These are phyloP conservation scores for Arthroderma sp. DNA, from an alignment of 2,329 filamentous ascomycete genomes.

Conservation along the genomic window DNA sequence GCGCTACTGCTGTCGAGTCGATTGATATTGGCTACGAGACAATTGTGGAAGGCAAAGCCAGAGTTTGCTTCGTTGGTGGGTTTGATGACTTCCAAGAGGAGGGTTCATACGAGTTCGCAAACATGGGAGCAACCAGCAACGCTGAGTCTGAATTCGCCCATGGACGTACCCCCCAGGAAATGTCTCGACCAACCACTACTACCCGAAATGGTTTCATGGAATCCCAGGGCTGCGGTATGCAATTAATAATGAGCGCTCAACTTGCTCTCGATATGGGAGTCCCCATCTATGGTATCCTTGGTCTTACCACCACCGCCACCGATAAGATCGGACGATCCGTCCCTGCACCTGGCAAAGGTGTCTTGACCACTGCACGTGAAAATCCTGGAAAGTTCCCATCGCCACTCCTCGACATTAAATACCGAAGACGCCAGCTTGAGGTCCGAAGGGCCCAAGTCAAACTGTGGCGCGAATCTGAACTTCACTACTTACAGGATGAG, in stretches of 20 bases:
- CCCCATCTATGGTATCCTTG: constrained; percentile 89
- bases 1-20: constrained; percentile 92
- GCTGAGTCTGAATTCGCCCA: constrained; percentile 92
- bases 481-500: constrained; percentile 87
- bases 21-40: constrained; percentile 97
- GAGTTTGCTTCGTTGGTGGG: constrained; percentile 92
- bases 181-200: constrained; percentile 94
- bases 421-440: constrained; percentile 88
- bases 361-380: constrained; percentile 89
- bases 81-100: constrained; percentile 99
- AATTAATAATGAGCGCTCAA: constrained; percentile 95
- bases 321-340: constrained; percentile 99
- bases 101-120: constrained; percentile 98
- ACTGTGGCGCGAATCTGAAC: constrained; percentile 89
- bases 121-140: constrained; percentile 99
- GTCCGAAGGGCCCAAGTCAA: constrained; percentile 88
- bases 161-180: constrained; percentile 87
- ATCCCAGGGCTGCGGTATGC: constrained; percentile 94
- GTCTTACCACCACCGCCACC: constrained; percentile 85
- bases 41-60: constrained; percentile 95
- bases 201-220: constrained; percentile 99
- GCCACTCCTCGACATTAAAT: constrained; percentile 92
- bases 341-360: constrained; percentile 89
- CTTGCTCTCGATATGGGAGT: constrained; percentile 97
- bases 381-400: constrained; percentile 84